A percentile compares a stretch with the other conserved stretches of the same genome.
Conservation (phyloP, 2,329 filamentous ascomycete genomes). For the Malbranchea zuffiana region DNA sequence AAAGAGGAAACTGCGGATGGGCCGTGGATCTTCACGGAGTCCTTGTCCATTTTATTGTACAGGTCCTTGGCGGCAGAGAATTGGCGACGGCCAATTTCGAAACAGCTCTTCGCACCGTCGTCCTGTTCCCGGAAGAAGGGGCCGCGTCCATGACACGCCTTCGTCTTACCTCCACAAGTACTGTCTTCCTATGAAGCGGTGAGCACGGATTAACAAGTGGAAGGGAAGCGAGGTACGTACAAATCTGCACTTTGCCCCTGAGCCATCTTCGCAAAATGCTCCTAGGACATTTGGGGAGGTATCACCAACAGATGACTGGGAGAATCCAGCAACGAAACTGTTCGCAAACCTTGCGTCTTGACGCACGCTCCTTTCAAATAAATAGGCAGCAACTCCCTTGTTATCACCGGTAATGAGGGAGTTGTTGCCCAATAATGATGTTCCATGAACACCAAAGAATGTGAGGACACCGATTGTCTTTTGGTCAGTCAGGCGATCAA, state of each 20-base stretch:
- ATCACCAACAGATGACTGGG: conserved; percentile 82
- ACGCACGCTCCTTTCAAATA: conserved; percentile 63
- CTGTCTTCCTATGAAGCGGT: conserved; percentile 61
- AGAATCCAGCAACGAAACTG: conserved; percentile 81
- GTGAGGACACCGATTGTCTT: conserved; percentile 73
- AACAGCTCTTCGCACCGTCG: conserved; percentile 39
- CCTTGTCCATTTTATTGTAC: conserved; percentile 45
- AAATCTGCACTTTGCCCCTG: conserved; percentile 42
- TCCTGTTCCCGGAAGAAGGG: conserved; percentile 37
- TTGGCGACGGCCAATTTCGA: conserved; percentile 39
- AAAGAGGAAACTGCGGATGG: conserved; percentile 65
- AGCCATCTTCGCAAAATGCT: conserved; percentile 82
- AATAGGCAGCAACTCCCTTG: conserved; percentile 80
- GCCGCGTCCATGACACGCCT: conserved; percentile 37
- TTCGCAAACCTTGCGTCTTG: conserved; percentile 46
- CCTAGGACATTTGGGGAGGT: conserved; percentile 81
- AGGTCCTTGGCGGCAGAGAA: conserved; percentile 37
- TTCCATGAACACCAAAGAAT: conserved; percentile 89
- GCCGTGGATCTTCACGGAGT: conserved; percentile 35
- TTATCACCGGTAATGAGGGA: conserved; percentile 89
- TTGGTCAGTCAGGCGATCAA: conserved; percentile 60
- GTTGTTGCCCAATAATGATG: conserved; percentile 83
- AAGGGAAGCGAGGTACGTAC: conserved; percentile 12
- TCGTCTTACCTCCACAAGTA: conserved; percentile 51
- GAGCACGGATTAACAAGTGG: not conserved